A percentile compares a stretch with the other conserved stretches of the same genome.
Evolutionary conservation across 2,329 filamentous ascomycete genomes (phyloP).

Genomic region (Aspergillus sp.): DNA sequence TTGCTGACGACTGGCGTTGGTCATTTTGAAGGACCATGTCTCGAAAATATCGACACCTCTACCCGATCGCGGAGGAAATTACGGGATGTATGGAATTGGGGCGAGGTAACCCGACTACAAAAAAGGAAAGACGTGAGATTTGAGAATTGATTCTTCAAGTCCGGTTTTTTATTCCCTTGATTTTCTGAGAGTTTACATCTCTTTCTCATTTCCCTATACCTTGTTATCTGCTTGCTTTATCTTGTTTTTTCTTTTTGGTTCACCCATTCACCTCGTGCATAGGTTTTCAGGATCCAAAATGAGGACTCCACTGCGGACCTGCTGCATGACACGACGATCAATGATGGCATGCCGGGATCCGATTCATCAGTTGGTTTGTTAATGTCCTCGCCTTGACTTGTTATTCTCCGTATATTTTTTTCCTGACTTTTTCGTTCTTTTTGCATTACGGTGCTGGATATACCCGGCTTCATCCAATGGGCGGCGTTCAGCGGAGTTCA

Average conservation of each 20-base stretch:
- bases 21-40: conserved; percentile 38
- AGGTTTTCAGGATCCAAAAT: conserved; percentile 20
- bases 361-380: conserved; percentile 6
- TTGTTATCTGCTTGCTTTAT: conserved; percentile 12
- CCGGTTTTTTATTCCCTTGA: conserved; percentile 10
- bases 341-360: conserved; percentile 1
- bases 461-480: conserved; percentile 47
- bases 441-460: conserved; percentile 51
- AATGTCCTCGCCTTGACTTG: conserved; percentile 12
- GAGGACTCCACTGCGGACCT: conserved; percentile 12
- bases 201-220: conserved; percentile 10
- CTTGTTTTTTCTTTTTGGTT: conserved; percentile 13
- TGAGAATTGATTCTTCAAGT: not conserved
- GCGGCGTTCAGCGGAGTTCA: conserved; percentile 33
- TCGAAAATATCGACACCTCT: conserved; percentile 40
- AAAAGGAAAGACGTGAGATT: not conserved
- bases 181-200: conserved; percentile 1
- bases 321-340: conserved; percentile 9
- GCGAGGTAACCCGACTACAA: conserved; percentile 31
- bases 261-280: conserved; percentile 17
- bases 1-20: conserved; percentile 11
- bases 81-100: conserved; percentile 47
- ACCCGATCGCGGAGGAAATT: conserved; percentile 42
- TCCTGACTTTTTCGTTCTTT: not conserved
- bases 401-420: conserved; percentile 37